Conservation (phyloP, 768 basidiomycete species). For the Leccinum fibrillosum region DNA sequence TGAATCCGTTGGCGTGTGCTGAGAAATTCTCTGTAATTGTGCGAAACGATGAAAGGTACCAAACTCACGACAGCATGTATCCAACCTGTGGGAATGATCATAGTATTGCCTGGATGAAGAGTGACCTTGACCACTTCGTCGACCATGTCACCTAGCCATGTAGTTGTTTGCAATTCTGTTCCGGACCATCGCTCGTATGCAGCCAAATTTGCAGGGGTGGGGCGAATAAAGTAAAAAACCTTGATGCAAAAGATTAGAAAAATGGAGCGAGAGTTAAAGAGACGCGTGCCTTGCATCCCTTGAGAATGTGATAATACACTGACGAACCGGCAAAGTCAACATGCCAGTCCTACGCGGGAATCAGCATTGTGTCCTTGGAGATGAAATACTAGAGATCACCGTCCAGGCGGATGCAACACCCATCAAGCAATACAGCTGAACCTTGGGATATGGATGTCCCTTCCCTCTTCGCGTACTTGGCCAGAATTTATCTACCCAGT, state of each 20-base stretch:
- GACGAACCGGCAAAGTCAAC: conserved; percentile 97
- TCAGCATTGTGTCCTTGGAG: not conserved
- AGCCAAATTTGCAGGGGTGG: conserved; percentile 78
- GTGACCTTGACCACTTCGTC: conserved; percentile 89
- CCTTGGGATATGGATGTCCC: conserved; percentile 82
- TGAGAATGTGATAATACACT: conserved; percentile 94
- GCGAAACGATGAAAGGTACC: not conserved
- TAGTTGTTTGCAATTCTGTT: conserved; percentile 79
- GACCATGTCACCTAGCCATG: conserved; percentile 91
- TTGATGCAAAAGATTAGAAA: conserved; percentile 29
- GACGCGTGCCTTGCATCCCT: conserved; percentile 68
- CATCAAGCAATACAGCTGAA: conserved; percentile 97
- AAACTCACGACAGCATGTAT: conserved; percentile 90
- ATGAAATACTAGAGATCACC: conserved; percentile 43
- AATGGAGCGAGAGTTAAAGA: not conserved
- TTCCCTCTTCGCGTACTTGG: conserved; percentile 72
- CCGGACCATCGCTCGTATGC: conserved; percentile 96
- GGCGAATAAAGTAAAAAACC: conserved; percentile 94
- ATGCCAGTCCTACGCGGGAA: conserved; percentile 81
- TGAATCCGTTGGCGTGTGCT: conserved; percentile 91
- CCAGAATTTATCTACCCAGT: conserved; percentile 98
- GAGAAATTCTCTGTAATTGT: conserved; percentile 7
- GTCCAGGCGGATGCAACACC: conserved; percentile 93
- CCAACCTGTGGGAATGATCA: conserved; percentile 97
- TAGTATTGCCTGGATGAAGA: conserved; percentile 73